Base-by-base conservation (phyloP, 179 eudicot genomes). In the Drosera spatulata region DNA sequence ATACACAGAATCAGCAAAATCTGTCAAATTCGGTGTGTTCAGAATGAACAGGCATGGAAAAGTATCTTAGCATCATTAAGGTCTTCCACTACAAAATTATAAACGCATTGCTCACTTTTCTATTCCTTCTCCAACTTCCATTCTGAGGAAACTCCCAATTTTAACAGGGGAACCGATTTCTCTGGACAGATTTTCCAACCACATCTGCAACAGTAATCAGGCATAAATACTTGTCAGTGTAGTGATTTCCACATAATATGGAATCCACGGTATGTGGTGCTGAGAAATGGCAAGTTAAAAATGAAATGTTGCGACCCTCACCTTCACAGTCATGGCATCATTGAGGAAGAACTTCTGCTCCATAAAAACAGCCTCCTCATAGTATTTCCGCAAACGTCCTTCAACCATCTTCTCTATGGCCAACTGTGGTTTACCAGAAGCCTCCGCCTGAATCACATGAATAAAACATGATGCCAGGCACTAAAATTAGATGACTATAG, bases 321-420 rank as follows among this genome's bases (percentile, higher is more conserved):
- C 98, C 96, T 81, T 81, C 52, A 91, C 83, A 75, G 68, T 76
- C 14, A 80, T 41, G 4, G 89, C 46, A 63, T 93, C 99, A 61
- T 93, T 73, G 44, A 88, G 77, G 51, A 86, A 59, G 68, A 78
- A 88, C 75, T 93, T 93, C 60, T 93, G 99, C 82, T 93, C 99
- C 99, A 88, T 74, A 22, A 93, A 80, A 70, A 84, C 95, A 57
- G 86, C 95, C 67, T 93, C 99, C 73, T 88, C 99, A 51, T 48
- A 81, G 77, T 88, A 93, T 65, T 88, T 93, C 70, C 90, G 73
- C 61, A 93, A 55, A 61, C 99, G 90, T n/a, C 99, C 99, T 86
- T 93, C 96, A 63, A 93, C 86, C 82, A 88, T 93, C 74, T 89
- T 93, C 66, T 93, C 99, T 71, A 88, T 77, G 62, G 96, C 96